Percentiles rank a stretch among this genome's conserved stretches.
Conservation (phyloP, 1,139 yeast genomes). For the Eremothecium coryli region DNA sequence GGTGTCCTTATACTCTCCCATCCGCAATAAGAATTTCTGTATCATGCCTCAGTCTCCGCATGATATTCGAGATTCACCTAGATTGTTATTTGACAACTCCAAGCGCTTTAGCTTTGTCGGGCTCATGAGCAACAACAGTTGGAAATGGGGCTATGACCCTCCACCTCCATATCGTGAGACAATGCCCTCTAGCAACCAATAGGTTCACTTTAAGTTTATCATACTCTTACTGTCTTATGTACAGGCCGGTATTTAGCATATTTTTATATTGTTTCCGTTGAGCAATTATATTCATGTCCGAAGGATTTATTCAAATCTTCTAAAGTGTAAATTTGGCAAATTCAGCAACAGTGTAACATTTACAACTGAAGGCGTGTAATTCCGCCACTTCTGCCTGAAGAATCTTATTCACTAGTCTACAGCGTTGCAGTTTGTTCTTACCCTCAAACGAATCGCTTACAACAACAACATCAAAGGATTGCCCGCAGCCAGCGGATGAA, state of each 20-base stretch:
- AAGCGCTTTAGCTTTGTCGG: constrained; percentile 19
- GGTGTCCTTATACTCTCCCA: constrained; percentile 18
- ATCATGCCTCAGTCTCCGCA: constrained; percentile 5
- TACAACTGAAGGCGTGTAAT: constrained; percentile 94
- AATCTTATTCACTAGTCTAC: constrained; percentile 71
- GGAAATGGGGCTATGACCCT: constrained; percentile 19
- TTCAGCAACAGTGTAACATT: constrained; percentile 65
- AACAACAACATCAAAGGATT: constrained; percentile 75
- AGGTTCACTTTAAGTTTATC: too few species aligned
- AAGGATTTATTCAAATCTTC: too few species aligned
- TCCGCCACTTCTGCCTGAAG: constrained; percentile 72
- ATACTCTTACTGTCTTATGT: neutral
- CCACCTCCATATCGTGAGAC: constrained; percentile 19
- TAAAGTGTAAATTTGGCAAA: constrained; percentile 19
- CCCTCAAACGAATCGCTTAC: constrained; percentile 72
- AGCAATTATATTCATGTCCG: too few species aligned
- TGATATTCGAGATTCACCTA: constrained; percentile 1
- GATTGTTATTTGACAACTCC: constrained; percentile 8
- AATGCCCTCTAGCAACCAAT: neutral
- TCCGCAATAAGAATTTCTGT: constrained; percentile 12
- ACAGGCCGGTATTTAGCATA: too few species aligned
- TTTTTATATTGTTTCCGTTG: too few species aligned
- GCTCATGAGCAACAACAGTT: constrained; percentile 13
- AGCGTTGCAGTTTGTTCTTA: constrained; percentile 78
- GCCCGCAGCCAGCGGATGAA: constrained; percentile 76